phyloP scores from a whole-genome alignment of 352 stramenopile species.

The Globisporangium uncinulatum region DNA sequence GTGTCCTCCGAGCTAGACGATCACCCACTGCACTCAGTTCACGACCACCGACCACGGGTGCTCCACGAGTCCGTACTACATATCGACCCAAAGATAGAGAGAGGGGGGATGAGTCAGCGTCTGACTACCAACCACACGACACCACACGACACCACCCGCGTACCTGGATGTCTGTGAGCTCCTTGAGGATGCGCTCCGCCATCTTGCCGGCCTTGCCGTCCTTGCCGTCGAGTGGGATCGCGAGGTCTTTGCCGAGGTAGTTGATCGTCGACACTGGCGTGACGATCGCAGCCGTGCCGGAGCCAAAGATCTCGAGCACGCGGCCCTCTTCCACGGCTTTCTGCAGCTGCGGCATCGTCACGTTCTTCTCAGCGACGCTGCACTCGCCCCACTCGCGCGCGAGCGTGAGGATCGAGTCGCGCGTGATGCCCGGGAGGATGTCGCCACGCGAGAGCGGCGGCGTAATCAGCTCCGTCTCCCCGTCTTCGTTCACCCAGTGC shows the following conservation, averaged over 20 bases:
- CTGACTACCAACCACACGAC: background rate
- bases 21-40: constrained; percentile 12
- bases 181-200: constrained; percentile 86
- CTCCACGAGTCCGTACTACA: constrained; percentile 26
- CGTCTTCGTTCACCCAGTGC: constrained; percentile 91
- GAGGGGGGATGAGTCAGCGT: background rate
- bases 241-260: constrained; percentile 91
- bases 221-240: constrained; percentile 84
- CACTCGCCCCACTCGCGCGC: constrained; percentile 89
- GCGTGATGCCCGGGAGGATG: constrained; percentile 97
- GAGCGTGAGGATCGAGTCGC: constrained; percentile 93
- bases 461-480: constrained; percentile 93
- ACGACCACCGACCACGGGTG: constrained; percentile 38
- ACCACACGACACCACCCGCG: background rate
- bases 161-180: constrained; percentile 87
- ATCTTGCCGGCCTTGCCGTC: constrained; percentile 82
- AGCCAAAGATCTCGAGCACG: constrained; percentile 94
- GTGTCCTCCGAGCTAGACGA: too few relatives aligned
- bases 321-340: constrained; percentile 88
- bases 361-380: constrained; percentile 92
- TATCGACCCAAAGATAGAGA: background rate
- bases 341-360: constrained; percentile 94
- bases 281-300: constrained; percentile 94
- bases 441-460: constrained; percentile 91
- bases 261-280: constrained; percentile 93